Evolutionary conservation across 2,329 filamentous ascomycete genomes (phyloP), one percentile per base, ranked within the genome.

Genomic region (Colletotrichum higginsianum): DNA sequence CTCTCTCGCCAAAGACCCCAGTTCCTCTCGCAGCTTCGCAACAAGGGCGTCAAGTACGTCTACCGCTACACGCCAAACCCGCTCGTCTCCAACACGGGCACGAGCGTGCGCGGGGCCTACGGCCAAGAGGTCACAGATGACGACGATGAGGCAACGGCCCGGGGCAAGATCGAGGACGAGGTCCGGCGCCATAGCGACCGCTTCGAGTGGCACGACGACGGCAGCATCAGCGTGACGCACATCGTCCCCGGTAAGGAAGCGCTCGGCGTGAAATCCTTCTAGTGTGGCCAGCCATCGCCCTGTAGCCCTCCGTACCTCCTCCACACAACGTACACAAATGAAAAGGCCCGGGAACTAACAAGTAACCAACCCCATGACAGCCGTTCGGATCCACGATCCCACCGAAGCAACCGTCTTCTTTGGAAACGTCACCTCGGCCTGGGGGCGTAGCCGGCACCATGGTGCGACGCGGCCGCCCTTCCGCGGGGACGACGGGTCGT

Each of bases 381-480:
- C 77, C 47, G 76, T 79, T 16, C 73, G 78, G 13, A 78, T 75
- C 15, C 78, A 80, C 58, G 61, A 77, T 11, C 74, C 76, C 12
- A 79, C 76, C 1, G 76, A 75, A 0, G 62, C 77, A 3, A 74
- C 76, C 0, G 77, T 77, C 0, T 81, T 77, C 73, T 82, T 82
- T 53, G 80, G 80, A 8, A 80, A 81, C 60, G 69, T 82, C n/a
- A 81, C 80, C 9, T 79, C 76, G 18, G 79, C 79, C 2, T 81
- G 79, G 79, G 80, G 79, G 5, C 76, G 79, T 15, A 81, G 78
- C 57, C 75, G 65, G 18, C 75, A 79, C 40, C 80, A 80, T 60
- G 79, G 79, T 16, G 80, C 79, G 40, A 81, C 79, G 1, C 71
- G 75, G 23, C 75, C 76, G 12, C 79, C 79, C 0, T 80, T 79